Base-by-base conservation (phyloP, 192 early-diverging fungal species). In the Haplosporangium gracile region DNA sequence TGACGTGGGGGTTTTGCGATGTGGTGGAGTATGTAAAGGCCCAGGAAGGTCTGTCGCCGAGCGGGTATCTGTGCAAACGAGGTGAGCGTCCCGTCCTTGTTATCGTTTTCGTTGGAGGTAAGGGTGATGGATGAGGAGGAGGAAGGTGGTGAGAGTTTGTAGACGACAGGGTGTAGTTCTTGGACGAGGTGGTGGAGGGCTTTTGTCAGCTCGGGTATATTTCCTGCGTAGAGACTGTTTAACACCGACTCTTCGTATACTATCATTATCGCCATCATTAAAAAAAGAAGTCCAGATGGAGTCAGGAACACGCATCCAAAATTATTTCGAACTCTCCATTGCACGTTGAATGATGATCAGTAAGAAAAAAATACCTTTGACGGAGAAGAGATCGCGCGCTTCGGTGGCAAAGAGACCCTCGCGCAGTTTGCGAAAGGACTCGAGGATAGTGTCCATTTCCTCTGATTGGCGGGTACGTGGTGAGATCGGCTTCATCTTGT, bases 191-290 rank as follows among this genome's bases (percentile, higher is more conserved):
- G 63, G 29, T 81, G 60, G 5, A 86, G 70, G 16, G 79, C 79
- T 36, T 86, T 86, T 20, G 84, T 86, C 70, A 86, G 38, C 79
- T 86, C 84, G 32, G 84, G 84, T 75, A 77, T 81, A 74, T 86
- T 77, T 26, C 70, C 65, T 38, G 84, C 84, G 26, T 86, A 86
- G 7, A 86, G 65, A 73, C 84, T 86, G 51, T 22, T 74, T 18
- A 80, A 63, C n/a, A 86, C 65, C 39, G 84, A 86, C 22, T 78
- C 53, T 24, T 86, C 79, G 22, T 86, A 86, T 2, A 86, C 84
- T 86, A 71, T 51, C 5, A 4, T 51, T 4, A 55, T 76, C 29
- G 45, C 22, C n/a, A 53, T 7, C 32, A 24, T 8, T 0, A 51
- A 42, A 55, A 22, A 55, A 43, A 26, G 34, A 20, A 63, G n/a